Conservation (phyloP, 1,284 basidiomycete species). For the Malassezia slooffiae region DNA sequence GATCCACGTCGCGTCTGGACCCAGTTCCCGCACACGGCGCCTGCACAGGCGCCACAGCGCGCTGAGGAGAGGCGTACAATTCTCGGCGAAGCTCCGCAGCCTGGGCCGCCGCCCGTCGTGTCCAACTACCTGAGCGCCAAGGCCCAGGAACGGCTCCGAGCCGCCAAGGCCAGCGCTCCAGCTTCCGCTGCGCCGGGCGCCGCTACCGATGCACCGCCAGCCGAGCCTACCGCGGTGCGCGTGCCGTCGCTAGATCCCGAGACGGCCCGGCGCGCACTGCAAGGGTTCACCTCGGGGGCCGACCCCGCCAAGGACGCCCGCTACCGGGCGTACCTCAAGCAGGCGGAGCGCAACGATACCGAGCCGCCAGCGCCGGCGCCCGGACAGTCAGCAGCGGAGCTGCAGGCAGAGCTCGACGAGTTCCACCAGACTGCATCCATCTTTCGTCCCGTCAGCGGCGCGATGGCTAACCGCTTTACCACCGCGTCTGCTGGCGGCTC, state of each 20-base stretch:
- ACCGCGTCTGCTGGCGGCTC: too few relatives aligned
- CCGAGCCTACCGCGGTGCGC: constrained; percentile 43
- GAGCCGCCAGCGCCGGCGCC: not conserved
- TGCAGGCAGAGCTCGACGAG: constrained; percentile 70
- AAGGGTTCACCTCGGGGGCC: constrained; percentile 75
- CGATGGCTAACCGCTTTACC: constrained; percentile 86
- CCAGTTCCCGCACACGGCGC: constrained; percentile 12
- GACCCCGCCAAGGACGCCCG: constrained; percentile 71
- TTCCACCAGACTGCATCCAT: constrained; percentile 76
- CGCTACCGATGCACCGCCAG: too few relatives aligned
- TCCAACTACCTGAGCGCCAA: constrained; percentile 88
- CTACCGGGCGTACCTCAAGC: constrained; percentile 72
- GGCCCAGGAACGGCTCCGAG: constrained; percentile 70
- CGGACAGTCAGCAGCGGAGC: constrained; percentile 55
- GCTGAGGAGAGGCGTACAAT: constrained; percentile 48
- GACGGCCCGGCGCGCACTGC: constrained; percentile 72
- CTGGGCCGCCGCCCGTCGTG: constrained; percentile 63
- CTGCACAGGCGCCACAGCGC: constrained; percentile 48
- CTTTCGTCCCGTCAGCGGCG: constrained; percentile 80
- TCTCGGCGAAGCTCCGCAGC: constrained; percentile 67
- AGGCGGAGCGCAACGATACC: constrained; percentile 50
- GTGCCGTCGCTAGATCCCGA: constrained; percentile 62
- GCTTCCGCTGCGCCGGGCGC: too few relatives aligned
- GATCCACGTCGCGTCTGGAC: constrained; percentile 69
- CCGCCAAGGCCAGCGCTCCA: too few relatives aligned